Conservation (phyloP, 768 basidiomycete genomes). For the Termitomyces sp. region DNA sequence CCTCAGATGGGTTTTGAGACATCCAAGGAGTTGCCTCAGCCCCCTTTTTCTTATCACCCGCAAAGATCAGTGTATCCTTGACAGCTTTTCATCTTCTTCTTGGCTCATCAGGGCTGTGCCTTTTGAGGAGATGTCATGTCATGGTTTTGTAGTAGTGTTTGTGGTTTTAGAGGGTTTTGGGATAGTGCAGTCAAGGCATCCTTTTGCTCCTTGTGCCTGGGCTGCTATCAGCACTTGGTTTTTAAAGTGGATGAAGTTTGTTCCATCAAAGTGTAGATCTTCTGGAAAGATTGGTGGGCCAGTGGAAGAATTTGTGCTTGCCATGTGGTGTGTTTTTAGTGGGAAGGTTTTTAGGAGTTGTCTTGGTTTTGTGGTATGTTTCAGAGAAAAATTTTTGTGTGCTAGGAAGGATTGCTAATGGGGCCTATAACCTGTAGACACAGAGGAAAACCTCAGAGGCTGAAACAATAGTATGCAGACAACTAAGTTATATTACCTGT, state of each 20-base stretch:
- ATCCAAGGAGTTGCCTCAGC: background rate
- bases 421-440: background rate
- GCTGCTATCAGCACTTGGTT: background rate
- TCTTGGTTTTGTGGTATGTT: background rate
- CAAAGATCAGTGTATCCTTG: too few relatives aligned
- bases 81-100: too few relatives aligned
- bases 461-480: too few relatives aligned
- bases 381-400: too few relatives aligned
- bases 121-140: too few relatives aligned
- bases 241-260: slow-evolving; percentile 13
- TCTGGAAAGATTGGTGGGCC: slow-evolving; percentile 15
- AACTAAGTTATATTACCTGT: too few relatives aligned
- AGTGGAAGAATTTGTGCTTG: background rate
- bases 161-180: background rate
- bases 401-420: background rate
- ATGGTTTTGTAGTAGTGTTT: slow-evolving; percentile 2
- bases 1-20: slow-evolving; percentile 8
- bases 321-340: background rate
- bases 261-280: slow-evolving; percentile 15
- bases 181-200: slow-evolving; percentile 18
- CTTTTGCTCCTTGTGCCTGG: slow-evolving; percentile 8
- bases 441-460: background rate
- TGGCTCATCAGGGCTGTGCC: background rate
- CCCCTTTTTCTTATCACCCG: too few relatives aligned
- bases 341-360: background rate